These are phyloP conservation scores for Blastomyces silverae DNA, from an alignment of 2,329 filamentous ascomycete species.

Conservation along the genomic window DNA sequence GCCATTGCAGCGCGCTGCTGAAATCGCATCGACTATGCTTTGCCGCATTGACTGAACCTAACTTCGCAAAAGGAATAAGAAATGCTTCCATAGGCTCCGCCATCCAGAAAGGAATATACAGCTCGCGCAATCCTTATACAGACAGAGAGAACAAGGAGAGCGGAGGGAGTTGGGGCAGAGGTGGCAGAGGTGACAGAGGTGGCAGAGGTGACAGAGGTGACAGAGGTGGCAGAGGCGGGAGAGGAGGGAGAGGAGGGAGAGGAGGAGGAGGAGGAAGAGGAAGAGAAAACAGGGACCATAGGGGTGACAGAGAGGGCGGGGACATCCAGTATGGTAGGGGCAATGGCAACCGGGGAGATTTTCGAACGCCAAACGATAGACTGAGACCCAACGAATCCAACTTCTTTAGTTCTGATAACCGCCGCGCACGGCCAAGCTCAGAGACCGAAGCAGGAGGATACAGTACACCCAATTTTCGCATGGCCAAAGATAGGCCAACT, in stretches of 20 bases:
- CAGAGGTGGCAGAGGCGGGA: too few species aligned
- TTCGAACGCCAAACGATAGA: neutral
- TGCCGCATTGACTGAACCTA: neutral
- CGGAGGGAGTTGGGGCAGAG: neutral
- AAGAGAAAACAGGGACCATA: neutral
- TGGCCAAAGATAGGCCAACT: neutral
- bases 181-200: too few species aligned
- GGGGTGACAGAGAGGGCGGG: neutral
- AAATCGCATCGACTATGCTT: slow-evolving; percentile 7
- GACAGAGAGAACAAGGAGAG: neutral
- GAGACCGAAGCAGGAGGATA: neutral
- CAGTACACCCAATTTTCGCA: neutral
- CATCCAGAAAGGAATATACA: slow-evolving; percentile 43
- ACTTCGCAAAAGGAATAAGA: slow-evolving; percentile 27
- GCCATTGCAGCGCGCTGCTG: slow-evolving; percentile 4
- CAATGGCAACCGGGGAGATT: neutral
- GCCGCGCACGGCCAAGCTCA: neutral
- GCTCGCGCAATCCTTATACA: slow-evolving; percentile 1
- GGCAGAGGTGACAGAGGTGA: too few species aligned
- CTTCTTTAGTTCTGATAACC: neutral
- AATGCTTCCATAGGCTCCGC: slow-evolving; percentile 58
- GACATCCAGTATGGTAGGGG: neutral
- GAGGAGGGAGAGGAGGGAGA: neutral
- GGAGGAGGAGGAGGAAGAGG: neutral
- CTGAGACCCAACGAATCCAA: neutral